phyloP scores from a whole-genome alignment of 1,284 basidiomycete species.

The Meira miltonrushii region DNA sequence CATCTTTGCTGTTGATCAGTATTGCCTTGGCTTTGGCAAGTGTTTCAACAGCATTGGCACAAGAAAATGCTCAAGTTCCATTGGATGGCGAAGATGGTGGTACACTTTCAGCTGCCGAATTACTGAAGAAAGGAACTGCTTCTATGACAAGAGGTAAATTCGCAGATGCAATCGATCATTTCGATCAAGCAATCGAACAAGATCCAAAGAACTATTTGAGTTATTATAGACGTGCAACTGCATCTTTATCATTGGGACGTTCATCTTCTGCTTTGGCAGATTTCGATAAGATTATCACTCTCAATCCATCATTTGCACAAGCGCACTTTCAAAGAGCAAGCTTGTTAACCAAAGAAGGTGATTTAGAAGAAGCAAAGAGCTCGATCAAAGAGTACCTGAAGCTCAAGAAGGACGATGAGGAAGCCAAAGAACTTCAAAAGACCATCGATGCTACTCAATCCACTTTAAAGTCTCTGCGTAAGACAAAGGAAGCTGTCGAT shows the following conservation, averaged over 20 bases:
- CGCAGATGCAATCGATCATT: conserved; percentile 12
- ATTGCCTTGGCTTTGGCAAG: too few relatives aligned
- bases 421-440: conserved; percentile 3
- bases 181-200: conserved; percentile 12
- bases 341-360: conserved; percentile 42
- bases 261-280: conserved; percentile 41
- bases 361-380: conserved; percentile 31
- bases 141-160: conserved; percentile 10
- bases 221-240: conserved; percentile 49
- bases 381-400: conserved; percentile 10
- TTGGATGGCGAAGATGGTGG: background rate
- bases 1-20: too few relatives aligned
- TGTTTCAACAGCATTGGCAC: too few relatives aligned
- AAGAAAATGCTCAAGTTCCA: background rate
- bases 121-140: conserved; percentile 14
- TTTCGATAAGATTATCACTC: conserved; percentile 30
- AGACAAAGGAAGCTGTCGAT: background rate
- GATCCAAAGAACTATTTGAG: conserved; percentile 27
- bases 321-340: conserved; percentile 45
- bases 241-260: conserved; percentile 46
- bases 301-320: conserved; percentile 46
- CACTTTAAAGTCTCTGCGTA: conserved; percentile 8
- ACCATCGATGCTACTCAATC: conserved; percentile 10
- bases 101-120: conserved; percentile 6
- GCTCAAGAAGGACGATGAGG: conserved; percentile 23